phyloP scores from a whole-genome alignment of 1,284 basidiomycete species.

The Dichomitus squalens region DNA sequence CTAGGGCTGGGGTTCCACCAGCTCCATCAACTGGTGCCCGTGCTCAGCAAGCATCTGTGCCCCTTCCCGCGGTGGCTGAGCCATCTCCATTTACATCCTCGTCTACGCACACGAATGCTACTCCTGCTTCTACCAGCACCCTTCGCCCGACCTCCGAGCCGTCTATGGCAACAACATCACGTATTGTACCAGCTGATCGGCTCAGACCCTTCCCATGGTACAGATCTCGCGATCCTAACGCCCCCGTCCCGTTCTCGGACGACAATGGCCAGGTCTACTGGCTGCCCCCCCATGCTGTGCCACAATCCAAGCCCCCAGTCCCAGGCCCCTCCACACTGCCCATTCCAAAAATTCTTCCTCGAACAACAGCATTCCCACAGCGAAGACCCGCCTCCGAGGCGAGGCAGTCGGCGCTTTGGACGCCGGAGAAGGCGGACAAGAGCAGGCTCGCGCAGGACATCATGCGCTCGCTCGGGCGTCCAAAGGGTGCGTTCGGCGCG shows the following conservation, averaged over 20 bases:
- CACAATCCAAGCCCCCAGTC: neutral
- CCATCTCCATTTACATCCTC: neutral
- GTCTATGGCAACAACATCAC: neutral
- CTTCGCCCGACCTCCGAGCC: neutral
- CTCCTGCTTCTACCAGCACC: neutral
- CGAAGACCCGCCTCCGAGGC: conserved; percentile 6
- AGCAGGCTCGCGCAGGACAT: conserved; percentile 46
- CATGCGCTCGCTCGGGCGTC: conserved; percentile 40
- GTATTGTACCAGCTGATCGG: neutral
- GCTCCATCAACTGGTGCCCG: too few species aligned
- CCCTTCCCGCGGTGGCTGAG: neutral
- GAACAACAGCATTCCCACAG: neutral
- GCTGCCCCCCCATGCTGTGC: neutral
- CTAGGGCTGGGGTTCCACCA: too few species aligned
- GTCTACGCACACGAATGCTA: neutral
- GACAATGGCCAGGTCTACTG: conserved; percentile 11
- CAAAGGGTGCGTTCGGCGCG: conserved; percentile 13
- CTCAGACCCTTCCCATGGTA: conserved; percentile 6
- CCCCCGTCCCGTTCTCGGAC: conserved; percentile 10
- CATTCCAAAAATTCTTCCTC: neutral
- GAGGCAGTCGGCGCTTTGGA: conserved; percentile 18
- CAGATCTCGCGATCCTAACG: conserved; percentile 7
- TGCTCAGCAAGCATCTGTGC: too few species aligned
- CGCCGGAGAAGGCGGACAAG: conserved; percentile 41
- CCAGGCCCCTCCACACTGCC: neutral